Evolutionary conservation across 2,329 filamentous ascomycete species (phyloP).

Genomic region (Colletotrichum sojae): DNA sequence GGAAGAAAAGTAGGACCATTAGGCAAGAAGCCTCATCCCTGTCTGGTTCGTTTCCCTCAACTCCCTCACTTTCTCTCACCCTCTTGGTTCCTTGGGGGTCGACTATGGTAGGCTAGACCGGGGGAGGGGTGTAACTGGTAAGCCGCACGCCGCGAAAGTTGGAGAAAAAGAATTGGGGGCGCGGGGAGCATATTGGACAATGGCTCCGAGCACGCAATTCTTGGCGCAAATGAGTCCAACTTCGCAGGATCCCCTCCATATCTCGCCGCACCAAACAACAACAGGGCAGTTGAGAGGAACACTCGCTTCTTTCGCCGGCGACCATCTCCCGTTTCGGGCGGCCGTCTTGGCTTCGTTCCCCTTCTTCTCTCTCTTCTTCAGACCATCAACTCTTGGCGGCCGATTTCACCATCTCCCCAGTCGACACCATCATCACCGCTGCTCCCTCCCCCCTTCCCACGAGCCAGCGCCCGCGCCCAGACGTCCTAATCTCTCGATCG

Average conservation of each 20-base stretch:
- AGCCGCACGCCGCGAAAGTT: not conserved
- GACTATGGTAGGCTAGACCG: not conserved
- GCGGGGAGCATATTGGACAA: constrained; percentile 37
- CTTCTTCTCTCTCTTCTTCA: not conserved
- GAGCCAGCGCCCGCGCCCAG: constrained; percentile 11
- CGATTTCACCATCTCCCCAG: constrained; percentile 1
- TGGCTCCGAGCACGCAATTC: constrained; percentile 40
- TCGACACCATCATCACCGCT: not conserved
- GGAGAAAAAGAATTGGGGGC: constrained; percentile 26
- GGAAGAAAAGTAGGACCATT: not conserved
- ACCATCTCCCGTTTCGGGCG: constrained; percentile 6
- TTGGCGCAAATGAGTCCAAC: constrained; percentile 40
- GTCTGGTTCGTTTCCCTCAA: constrained; percentile 5
- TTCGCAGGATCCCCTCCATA: constrained; percentile 4
- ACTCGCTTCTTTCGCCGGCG: not conserved
- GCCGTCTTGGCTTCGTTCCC: not conserved
- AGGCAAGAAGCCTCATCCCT: not conserved
- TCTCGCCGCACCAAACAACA: constrained; percentile 30
- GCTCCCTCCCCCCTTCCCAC: not conserved
- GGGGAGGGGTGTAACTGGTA: not conserved
- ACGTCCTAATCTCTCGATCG: not conserved
- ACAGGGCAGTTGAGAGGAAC: not conserved
- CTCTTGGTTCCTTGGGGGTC: not conserved
- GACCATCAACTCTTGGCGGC: not conserved
- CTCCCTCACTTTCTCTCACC: not conserved